A percentile compares a stretch with the other conserved stretches of the same genome.
Conservation (phyloP, 805 yeast species). For the Wickerhamiella occidentalis region DNA sequence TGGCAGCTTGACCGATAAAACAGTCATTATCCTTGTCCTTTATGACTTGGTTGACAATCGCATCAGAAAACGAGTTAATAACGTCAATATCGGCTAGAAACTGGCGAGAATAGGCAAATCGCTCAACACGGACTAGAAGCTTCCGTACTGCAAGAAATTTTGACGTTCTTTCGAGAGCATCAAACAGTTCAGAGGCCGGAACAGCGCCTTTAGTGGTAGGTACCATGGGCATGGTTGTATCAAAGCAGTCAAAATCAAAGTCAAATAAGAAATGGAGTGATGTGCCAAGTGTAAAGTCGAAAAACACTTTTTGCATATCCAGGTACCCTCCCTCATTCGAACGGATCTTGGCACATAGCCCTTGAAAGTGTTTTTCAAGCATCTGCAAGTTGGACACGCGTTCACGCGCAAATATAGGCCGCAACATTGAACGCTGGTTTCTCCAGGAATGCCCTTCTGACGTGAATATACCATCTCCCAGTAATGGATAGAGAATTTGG, state of each 20-base stretch:
- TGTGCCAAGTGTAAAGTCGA: slow-evolving; percentile 24
- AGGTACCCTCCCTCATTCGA: slow-evolving; percentile 8
- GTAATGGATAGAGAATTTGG: slow-evolving; percentile 21
- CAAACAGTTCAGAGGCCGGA: slow-evolving; percentile 12
- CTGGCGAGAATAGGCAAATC: slow-evolving; percentile 17
- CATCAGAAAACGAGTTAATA: slow-evolving; percentile 30
- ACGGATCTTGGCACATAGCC: neutral
- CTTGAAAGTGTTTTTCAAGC: slow-evolving; percentile 19
- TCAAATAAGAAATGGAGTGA: slow-evolving; percentile 44
- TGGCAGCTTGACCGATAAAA: slow-evolving; percentile 22
- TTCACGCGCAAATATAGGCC: slow-evolving; percentile 26
- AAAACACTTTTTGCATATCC: slow-evolving; percentile 25
- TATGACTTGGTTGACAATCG: slow-evolving; percentile 27
- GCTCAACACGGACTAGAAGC: slow-evolving; percentile 14
- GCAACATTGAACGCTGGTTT: slow-evolving; percentile 26
- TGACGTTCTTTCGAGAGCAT: slow-evolving; percentile 17
- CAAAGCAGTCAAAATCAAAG: slow-evolving; percentile 22
- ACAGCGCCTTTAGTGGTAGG: slow-evolving; percentile 10
- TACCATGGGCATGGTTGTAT: slow-evolving; percentile 8
- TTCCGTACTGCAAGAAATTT: slow-evolving; percentile 17
- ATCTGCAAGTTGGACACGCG: slow-evolving; percentile 21
- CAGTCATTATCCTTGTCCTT: slow-evolving; percentile 22
- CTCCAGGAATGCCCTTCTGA: slow-evolving; percentile 27
- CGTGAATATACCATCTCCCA: slow-evolving; percentile 29
- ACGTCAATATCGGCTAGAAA: slow-evolving; percentile 27